Percentiles rank a stretch among this genome's conserved stretches.
phyloP scores from a whole-genome alignment of 495 filamentous ascomycete genomes.

The Lichenothelia convexa region DNA sequence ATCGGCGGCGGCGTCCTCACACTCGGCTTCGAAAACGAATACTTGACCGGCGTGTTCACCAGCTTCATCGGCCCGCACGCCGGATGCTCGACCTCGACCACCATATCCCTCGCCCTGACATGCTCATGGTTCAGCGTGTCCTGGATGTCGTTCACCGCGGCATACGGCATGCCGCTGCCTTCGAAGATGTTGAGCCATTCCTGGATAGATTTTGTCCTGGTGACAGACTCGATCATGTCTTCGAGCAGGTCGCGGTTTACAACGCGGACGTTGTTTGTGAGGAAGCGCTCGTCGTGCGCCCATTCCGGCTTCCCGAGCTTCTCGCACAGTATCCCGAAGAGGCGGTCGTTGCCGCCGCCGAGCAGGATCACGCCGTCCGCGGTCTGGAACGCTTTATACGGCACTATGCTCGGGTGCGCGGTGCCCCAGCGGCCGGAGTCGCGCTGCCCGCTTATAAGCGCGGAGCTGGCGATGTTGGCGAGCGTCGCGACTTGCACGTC shows the following conservation, averaged over 20 bases:
- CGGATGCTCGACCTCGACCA: constrained; percentile 68
- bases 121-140: constrained; percentile 70
- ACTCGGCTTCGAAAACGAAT: constrained; percentile 62
- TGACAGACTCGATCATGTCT: constrained; percentile 53
- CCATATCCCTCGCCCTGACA: constrained; percentile 68
- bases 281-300: constrained; percentile 56
- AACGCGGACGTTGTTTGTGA: constrained; percentile 68
- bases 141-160: constrained; percentile 84
- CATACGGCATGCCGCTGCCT: constrained; percentile 84
- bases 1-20: constrained; percentile 67
- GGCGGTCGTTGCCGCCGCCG: constrained; percentile 81
- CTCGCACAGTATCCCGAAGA: constrained; percentile 76
- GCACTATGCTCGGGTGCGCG: constrained; percentile 95
- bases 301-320: constrained; percentile 60
- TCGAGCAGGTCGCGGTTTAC: constrained; percentile 61
- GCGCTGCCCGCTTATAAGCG: constrained; percentile 69
- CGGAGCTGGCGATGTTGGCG: constrained; percentile 83
- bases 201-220: constrained; percentile 54
- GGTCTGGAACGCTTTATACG: constrained; percentile 86
- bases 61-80: constrained; percentile 71
- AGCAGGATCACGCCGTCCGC: constrained; percentile 79
- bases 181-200: constrained; percentile 84
- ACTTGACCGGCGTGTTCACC: constrained; percentile 93
- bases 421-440: constrained; percentile 89
- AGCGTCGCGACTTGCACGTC: constrained; percentile 91